phyloP scores from a whole-genome alignment of 208 protist species.

The Acanthamoeba castellanii region DNA sequence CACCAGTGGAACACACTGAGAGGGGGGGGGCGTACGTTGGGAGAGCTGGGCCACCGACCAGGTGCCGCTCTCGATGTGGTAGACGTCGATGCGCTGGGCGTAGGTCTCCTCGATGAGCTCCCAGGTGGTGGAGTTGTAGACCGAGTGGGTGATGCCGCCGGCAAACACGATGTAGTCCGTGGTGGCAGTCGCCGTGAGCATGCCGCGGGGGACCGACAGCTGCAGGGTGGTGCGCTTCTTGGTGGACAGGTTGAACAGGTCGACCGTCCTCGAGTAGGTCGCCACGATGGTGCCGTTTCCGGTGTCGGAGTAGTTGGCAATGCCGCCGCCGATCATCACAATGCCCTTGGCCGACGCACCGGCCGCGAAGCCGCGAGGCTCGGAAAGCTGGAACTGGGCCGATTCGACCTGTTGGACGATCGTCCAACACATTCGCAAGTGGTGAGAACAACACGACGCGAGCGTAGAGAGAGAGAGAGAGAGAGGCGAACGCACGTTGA shows the following conservation, averaged over 20 bases:
- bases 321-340: conserved; percentile 3
- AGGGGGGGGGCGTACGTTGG: neutral
- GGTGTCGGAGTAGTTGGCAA: neutral
- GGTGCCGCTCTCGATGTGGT: neutral
- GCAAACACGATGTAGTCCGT: conserved; percentile 23
- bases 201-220: neutral
- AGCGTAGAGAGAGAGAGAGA: neutral
- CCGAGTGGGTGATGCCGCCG: conserved; percentile 1
- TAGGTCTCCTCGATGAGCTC: neutral
- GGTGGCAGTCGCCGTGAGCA: neutral
- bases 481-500: neutral
- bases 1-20: too few relatives aligned
- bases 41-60: neutral
- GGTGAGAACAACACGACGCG: neutral
- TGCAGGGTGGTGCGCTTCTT: neutral
- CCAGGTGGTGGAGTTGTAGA: conserved; percentile 10
- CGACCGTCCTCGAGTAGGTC: neutral
- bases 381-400: neutral
- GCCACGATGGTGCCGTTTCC: conserved; percentile 13
- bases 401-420: neutral
- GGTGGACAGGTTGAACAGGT: neutral
- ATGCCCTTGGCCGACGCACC: neutral
- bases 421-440: neutral
- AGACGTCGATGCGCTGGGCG: neutral
- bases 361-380: neutral